Base-by-base conservation (phyloP, 1,284 basidiomycete genomes). In the Neonothopanus nambi region DNA sequence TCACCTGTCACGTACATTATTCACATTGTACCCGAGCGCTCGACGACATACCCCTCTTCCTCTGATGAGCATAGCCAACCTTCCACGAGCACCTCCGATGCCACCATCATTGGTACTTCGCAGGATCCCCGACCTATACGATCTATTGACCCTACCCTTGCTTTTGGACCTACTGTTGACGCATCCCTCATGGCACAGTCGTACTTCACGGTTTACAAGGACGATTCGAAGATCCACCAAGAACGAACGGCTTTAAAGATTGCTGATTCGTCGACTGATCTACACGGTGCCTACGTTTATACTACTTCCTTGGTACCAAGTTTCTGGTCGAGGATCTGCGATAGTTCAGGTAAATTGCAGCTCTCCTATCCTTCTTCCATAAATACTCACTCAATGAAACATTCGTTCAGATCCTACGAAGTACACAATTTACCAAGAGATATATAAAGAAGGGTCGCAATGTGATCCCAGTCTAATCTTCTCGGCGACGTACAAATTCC, bases 141-240 rank as follows among this genome's bases (percentile, higher is more conserved):
- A 13, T 67, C 73, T 46, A 85, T 88, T 59, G 81, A 88, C 61
- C 82, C 84, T 0, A 82, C 80, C 4, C 74, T 88, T 23, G 81
- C 85, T 12, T 81, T 87, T 61, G 63, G 77, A 24, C 76, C 81
- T 1, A 70, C 65, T 1, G 67, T 72, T 5, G 42, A 35, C 28
- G 13, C 42, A 30, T 61, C 69, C 3, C 68, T 81, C 17, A 64
- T 66, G 13, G 80, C 83, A 20, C 72, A 74, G 28, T 84, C 82
- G 0, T 70, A 70, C 24, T 87, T 81, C 67, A 74, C 73, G 1
- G 80, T 88, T 3, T 75, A 77, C 57, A 15, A 46, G 28, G 43
- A 21, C 23, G 48, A 57, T 38, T 20, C 21, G 17, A n/a, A 5
- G 40, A 70, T 83, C 35, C 79, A 79, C 63, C 70, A 73, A 1